Evolutionary conservation across 129 eudicot species (phyloP), one percentile per base, ranked within the genome.

Genomic region (Smallanthus sonchifolius): DNA sequence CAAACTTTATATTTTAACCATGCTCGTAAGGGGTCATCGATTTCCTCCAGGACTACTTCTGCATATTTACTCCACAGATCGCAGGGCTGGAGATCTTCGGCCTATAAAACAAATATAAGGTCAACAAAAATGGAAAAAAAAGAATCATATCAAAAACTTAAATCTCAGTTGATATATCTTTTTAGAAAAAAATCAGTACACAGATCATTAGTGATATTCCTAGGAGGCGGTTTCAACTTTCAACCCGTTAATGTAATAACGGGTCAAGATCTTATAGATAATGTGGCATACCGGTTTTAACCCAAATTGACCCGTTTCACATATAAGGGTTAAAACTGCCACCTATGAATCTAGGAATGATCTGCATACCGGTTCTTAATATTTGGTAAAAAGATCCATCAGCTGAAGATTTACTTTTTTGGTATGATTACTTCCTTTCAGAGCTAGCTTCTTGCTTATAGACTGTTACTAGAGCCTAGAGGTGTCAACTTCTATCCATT

Each of bases 31-130:
- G 65, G 13, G 10, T 51, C 73, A 45, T 14, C 28, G 32, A 43
- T 56, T 67, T 67, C 81, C 32, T 55, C 65, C 34, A 52, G 57
- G 55, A 42, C 57, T 56, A 55, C 61, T 42, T 55, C 69, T 67
- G 75, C 69, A 67, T 67, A 68, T 45, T 69, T 77, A 77, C 68
- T 77, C 69, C 69, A 67, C 28, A 77, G 34, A 69, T 30, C 59
- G 51, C 64, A 63, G 35, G 36, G 37, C 52, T 49, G 8, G 57
- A 44, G 10, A 61, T 6, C 45, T 20, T 17, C 54, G 19, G 37
- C 73, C 82, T 79, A 79, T 67, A 52, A 62, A 72, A 39, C 67
- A 79, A 71, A 62, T 11, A 42, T 40, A 63, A 38, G 16, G 17
- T 77, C 32, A 69, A 5, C 48, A 54, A 32, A 40, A 24, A 54